These are phyloP conservation scores for Astragalus glycyphyllos DNA, from an alignment of 306 rosid genomes.

Conservation along the genomic window DNA sequence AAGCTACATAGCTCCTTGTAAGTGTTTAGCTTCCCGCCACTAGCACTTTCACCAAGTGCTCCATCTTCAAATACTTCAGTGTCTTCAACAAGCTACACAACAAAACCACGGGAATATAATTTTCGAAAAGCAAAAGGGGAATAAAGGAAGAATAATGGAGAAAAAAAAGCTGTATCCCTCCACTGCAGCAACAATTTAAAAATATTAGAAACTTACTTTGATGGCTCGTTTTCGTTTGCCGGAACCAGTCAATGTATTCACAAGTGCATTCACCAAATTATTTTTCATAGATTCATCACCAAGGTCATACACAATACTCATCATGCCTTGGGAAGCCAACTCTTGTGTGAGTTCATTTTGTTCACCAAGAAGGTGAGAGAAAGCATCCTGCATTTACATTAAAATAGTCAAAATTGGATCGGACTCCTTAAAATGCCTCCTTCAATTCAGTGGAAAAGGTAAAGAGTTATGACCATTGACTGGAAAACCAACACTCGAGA, in stretches of 20 bases:
- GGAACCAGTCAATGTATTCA: constrained; percentile 81
- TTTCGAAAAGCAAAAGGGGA: constrained; percentile 6
- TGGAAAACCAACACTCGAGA: background rate
- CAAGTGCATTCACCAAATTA: constrained; percentile 88
- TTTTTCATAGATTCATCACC: constrained; percentile 89
- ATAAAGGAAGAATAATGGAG: constrained; percentile 35
- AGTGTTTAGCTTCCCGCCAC: constrained; percentile 91
- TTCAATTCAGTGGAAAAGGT: background rate
- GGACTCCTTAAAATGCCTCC: constrained; percentile 7
- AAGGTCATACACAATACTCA: constrained; percentile 97
- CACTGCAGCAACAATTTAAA: constrained; percentile 7
- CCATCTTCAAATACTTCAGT: constrained; percentile 94
- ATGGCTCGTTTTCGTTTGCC: constrained; percentile 93
- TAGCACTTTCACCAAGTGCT: constrained; percentile 75
- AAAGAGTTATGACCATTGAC: background rate
- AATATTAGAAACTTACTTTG: constrained; percentile 67
- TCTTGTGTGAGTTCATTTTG: constrained; percentile 98
- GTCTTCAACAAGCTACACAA: constrained; percentile 86
- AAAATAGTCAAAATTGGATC: constrained; percentile 37
- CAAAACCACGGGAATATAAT: constrained; percentile 28
- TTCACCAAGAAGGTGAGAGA: constrained; percentile 89
- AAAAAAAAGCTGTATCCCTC: constrained; percentile 5
- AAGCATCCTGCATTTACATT: constrained; percentile 84
- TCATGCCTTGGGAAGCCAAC: constrained; percentile 98
- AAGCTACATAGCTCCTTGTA: constrained; percentile 95